phyloP scores from a whole-genome alignment of 306 rosid species.

The Adenanthera pavonina region DNA sequence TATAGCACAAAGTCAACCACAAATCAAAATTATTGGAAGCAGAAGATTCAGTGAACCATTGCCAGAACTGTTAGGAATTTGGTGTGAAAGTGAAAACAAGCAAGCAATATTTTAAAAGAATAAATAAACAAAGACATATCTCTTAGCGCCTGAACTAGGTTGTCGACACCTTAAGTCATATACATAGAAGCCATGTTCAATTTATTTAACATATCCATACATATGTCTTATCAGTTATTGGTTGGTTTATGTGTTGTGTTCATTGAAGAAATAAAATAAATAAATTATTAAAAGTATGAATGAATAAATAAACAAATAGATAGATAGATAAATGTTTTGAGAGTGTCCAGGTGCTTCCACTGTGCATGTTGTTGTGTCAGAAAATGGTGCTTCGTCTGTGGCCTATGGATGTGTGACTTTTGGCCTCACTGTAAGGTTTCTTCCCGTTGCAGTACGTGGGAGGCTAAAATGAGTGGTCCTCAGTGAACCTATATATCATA shows the following conservation, averaged over 20 bases:
- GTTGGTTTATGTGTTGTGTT: too few relatives aligned
- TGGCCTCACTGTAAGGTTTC: too few relatives aligned
- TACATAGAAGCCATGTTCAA: neutral
- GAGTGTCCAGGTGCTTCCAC: slow-evolving; percentile 43
- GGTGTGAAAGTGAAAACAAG: neutral
- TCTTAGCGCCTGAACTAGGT: too few relatives aligned
- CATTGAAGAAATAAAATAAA: too few relatives aligned
- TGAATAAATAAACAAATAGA: too few relatives aligned
- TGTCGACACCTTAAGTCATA: neutral
- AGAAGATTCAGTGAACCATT: neutral
- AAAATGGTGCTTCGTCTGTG: neutral
- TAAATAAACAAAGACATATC: neutral
- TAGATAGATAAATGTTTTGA: neutral
- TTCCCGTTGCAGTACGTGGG: too few relatives aligned
- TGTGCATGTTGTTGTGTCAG: slow-evolving; percentile 30
- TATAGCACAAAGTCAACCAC: slow-evolving; percentile 2
- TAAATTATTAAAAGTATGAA: too few relatives aligned
- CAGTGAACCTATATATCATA: too few relatives aligned
- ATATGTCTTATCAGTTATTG: neutral
- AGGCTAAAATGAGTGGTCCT: too few relatives aligned
- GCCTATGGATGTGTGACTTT: too few relatives aligned
- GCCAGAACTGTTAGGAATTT: neutral
- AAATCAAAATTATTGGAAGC: neutral
- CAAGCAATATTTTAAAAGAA: neutral
- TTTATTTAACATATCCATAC: neutral